Conservation (phyloP, 2,329 filamentous ascomycete species). For the Dactylellina drechsleri region DNA sequence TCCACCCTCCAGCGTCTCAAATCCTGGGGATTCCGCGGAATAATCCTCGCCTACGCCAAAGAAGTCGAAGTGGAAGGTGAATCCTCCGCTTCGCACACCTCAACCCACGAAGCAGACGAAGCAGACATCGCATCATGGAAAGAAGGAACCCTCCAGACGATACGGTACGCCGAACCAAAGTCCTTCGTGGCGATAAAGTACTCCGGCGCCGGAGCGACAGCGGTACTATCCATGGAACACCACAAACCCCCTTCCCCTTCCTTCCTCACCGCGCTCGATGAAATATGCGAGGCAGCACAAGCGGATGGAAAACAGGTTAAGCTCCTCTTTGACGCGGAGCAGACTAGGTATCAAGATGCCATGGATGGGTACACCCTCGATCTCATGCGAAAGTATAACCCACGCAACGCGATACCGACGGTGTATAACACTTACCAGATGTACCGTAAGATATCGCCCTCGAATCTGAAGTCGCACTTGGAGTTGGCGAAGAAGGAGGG, state of each 20-base stretch:
- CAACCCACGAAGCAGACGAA: conserved; percentile 63
- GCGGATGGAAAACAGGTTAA: conserved; percentile 75
- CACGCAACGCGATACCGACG: conserved; percentile 69
- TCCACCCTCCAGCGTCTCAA: conserved; percentile 74
- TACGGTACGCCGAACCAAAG: conserved; percentile 61
- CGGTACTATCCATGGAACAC: conserved; percentile 72
- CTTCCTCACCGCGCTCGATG: conserved; percentile 76
- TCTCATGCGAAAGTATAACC: conserved; percentile 82
- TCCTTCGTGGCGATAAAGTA: conserved; percentile 73
- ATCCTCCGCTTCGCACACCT: conserved; percentile 61
- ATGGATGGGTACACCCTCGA: conserved; percentile 74
- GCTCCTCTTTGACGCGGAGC: conserved; percentile 87
- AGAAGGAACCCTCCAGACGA: conserved; percentile 73
- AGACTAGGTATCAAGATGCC: conserved; percentile 78
- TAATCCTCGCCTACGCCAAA: conserved; percentile 83
- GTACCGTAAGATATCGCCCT: conserved; percentile 74
- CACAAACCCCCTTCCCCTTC: conserved; percentile 71
- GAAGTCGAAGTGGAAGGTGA: conserved; percentile 72
- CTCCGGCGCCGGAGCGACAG: conserved; percentile 75
- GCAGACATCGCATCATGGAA: conserved; percentile 77
- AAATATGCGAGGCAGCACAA: conserved; percentile 72
- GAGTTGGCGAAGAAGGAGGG: conserved; percentile 68
- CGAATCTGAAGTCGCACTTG: conserved; percentile 71
- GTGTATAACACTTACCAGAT: conserved; percentile 85
- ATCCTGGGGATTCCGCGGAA: conserved; percentile 79